Base-by-base conservation (phyloP, 805 yeast species). In the Brettanomyces naardenensis region DNA sequence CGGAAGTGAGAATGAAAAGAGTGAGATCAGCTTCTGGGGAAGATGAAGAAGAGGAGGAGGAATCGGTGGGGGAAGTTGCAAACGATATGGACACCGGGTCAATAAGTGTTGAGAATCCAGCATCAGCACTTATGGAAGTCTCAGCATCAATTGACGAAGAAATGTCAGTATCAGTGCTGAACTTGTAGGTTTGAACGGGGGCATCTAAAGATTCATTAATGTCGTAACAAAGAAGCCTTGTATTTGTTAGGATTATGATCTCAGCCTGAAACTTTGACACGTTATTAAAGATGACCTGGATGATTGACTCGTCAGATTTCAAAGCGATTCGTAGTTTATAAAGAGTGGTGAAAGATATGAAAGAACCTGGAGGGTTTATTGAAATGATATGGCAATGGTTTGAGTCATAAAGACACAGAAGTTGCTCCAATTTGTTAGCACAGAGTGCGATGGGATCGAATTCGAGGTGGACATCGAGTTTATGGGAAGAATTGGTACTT, bases 1-100 rank as follows among this genome's bases (percentile, higher is more conserved):
- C 81, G 7, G 59, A 51, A 7, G 69, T 69, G 37, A 76, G 47
- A 6, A 79, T 51, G 47, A 71, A 76, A 17, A 82, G 56, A 0
- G 83, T 68, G 36, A 80, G 48, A 3, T 67, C 65, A 10, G 79
- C 80, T 18, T 42, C 43, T 20, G 60, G 54, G 15, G 54, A 44
- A 1, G 49, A 14, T 5, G 7, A 7, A n/a, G 27, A 11, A 10
- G 20, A 7, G 5, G 9, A n/a, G 14, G 5, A 5, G 5, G 34
- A 31, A 11, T 9, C 11, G 26, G 7, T 11, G 13, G 39, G 37
- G 2, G 75, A 54, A n/a, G n/a, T n/a, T 31, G 80, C 76, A 58
- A 77, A 63, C 35, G 62, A 37, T 44, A 69, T 59, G 19, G 77
- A 58, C 30, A 67, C 62, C 35, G 67, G 65, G 36, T 64, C 62